Percentiles rank a stretch among this genome's conserved stretches.
phyloP scores from a whole-genome alignment of 2,329 filamentous ascomycete genomes.

The Aaosphaeria pasadenensis region DNA sequence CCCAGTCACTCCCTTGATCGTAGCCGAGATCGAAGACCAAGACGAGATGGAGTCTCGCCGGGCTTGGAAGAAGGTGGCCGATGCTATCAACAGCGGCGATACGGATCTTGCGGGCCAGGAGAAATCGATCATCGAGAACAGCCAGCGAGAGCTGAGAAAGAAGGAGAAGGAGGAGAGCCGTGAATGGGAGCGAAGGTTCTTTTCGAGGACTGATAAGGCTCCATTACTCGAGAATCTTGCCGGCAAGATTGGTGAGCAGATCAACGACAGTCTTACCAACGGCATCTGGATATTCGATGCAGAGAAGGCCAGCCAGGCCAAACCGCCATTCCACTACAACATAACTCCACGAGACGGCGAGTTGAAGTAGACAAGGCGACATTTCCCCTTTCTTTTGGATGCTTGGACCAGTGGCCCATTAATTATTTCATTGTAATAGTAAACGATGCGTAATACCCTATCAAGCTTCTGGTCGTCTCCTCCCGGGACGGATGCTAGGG shows the following conservation, averaged over 20 bases:
- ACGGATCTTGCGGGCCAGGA: conserved; percentile 76
- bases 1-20: conserved; percentile 62
- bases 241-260: conserved; percentile 41
- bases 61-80: conserved; percentile 83
- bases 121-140: conserved; percentile 87
- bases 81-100: conserved; percentile 75
- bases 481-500: too few relatives aligned
- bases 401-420: too few relatives aligned
- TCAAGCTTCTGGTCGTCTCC: too few relatives aligned
- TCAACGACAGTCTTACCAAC: conserved; percentile 64
- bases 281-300: conserved; percentile 69
- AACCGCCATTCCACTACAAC: conserved; percentile 23
- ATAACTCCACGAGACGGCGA: conserved; percentile 5
- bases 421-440: too few relatives aligned
- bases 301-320: conserved; percentile 41
- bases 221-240: conserved; percentile 50
- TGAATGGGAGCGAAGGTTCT: conserved; percentile 83
- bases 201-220: conserved; percentile 48
- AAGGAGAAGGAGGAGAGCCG: conserved; percentile 71
- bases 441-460: too few relatives aligned
- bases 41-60: conserved; percentile 83
- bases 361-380: not conserved
- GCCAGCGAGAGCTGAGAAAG: conserved; percentile 73
- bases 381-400: too few relatives aligned
- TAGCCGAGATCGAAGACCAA: conserved; percentile 74